Percentiles rank a stretch among this genome's conserved stretches.
Conservation (phyloP, 805 yeast species). For the Wickerhamiella azyma region DNA sequence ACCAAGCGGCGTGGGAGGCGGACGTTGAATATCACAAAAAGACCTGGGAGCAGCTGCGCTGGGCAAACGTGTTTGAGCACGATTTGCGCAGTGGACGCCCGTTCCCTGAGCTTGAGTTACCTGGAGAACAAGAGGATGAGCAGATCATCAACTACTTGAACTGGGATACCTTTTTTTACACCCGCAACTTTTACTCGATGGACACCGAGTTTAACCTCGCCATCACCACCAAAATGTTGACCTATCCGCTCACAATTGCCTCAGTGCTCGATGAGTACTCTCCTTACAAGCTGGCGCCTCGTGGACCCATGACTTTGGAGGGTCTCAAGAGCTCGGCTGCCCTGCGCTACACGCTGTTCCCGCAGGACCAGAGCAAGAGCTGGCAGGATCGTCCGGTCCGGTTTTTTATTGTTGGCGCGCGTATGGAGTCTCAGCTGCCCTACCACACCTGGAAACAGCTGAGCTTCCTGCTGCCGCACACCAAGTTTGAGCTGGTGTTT, state of each 20-base stretch:
- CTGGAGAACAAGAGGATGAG: constrained; percentile 63
- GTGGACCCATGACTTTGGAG: constrained; percentile 80
- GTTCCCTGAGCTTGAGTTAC: constrained; percentile 93
- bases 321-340: constrained; percentile 93
- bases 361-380: constrained; percentile 41
- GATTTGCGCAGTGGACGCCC: constrained; percentile 87
- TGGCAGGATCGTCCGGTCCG: constrained; percentile 81
- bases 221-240: constrained; percentile 84
- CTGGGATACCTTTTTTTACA: constrained; percentile 91
- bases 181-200: constrained; percentile 88
- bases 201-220: constrained; percentile 94
- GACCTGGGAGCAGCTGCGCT: constrained; percentile 60
- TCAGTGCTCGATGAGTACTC: constrained; percentile 70
- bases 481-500: constrained; percentile 74
- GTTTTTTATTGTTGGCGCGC: constrained; percentile 77
- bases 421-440: constrained; percentile 88
- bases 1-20: constrained; percentile 73
- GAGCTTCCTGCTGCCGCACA: constrained; percentile 69
- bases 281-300: constrained; percentile 68
- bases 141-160: constrained; percentile 56
- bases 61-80: constrained; percentile 87
- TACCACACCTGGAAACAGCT: constrained; percentile 93
- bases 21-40: constrained; percentile 53
- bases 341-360: constrained; percentile 75
- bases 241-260: constrained; percentile 85